Evolutionary conservation across 768 basidiomycete genomes (phyloP).

Genomic region (Phylloporus sp.): DNA sequence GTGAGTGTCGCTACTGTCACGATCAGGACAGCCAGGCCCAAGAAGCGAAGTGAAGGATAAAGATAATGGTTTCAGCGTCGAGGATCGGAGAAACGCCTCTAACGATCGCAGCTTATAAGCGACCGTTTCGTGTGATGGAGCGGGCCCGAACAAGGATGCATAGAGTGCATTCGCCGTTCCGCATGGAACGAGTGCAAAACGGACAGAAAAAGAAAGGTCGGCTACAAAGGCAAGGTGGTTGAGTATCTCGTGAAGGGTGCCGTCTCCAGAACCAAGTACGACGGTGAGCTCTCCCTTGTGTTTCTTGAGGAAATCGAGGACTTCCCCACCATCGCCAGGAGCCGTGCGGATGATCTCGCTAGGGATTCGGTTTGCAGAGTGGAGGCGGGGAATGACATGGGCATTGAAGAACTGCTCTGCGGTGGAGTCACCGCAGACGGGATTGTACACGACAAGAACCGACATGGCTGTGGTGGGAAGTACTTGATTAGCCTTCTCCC

Average conservation of each 20-base stretch:
- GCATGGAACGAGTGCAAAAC: conserved; percentile 59
- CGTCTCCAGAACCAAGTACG: conserved; percentile 81
- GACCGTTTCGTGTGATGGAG: conserved; percentile 19
- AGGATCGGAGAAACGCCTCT: conserved; percentile 43
- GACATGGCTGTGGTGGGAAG: conserved; percentile 33
- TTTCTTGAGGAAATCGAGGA: conserved; percentile 38
- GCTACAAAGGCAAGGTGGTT: conserved; percentile 43
- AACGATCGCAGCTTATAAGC: conserved; percentile 55
- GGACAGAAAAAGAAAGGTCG: conserved; percentile 26
- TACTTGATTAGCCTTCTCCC: background rate
- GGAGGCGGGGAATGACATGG: conserved; percentile 64
- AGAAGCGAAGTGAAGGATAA: conserved; percentile 51
- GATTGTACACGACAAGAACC: conserved; percentile 71
- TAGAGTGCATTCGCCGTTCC: conserved; percentile 96
- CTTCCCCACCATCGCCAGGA: conserved; percentile 51
- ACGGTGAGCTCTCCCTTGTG: conserved; percentile 38
- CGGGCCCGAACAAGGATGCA: conserved; percentile 66
- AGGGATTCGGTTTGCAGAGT: conserved; percentile 30
- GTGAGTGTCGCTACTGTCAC: conserved; percentile 11
- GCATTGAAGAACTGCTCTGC: conserved; percentile 54
- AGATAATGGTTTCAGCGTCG: conserved; percentile 41
- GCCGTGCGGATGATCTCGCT: conserved; percentile 45
- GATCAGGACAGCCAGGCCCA: conserved; percentile 26
- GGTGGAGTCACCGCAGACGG: conserved; percentile 59
- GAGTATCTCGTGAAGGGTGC: conserved; percentile 87